These are phyloP conservation scores for Aspergillus piperis DNA, from an alignment of 2,329 filamentous ascomycete genomes.

Conservation along the genomic window DNA sequence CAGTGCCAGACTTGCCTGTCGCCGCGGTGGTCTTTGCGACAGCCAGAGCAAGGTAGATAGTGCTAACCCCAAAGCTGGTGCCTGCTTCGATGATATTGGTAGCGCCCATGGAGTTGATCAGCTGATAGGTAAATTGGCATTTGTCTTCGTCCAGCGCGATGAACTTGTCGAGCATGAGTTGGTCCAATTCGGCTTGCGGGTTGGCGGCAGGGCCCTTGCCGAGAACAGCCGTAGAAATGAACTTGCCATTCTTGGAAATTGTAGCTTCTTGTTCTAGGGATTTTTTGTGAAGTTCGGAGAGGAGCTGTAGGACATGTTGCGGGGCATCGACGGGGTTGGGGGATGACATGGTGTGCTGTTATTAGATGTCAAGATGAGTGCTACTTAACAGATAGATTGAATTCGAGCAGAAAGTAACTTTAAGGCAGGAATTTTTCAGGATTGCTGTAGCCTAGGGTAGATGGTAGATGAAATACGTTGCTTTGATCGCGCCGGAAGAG, in stretches of 20 bases:
- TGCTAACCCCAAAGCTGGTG: slow-evolving; percentile 63
- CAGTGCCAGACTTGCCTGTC: slow-evolving; percentile 42
- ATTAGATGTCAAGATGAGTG: neutral
- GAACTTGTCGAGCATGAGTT: slow-evolving; percentile 53
- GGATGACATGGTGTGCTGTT: slow-evolving; percentile 6
- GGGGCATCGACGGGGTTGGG: slow-evolving; percentile 20
- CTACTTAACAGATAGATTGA: too few relatives aligned
- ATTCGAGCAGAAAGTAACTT: too few relatives aligned
- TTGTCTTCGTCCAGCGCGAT: slow-evolving; percentile 63
- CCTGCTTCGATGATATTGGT: slow-evolving; percentile 60
- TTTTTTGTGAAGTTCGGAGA: slow-evolving; percentile 21
- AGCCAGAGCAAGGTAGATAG: slow-evolving; percentile 63
- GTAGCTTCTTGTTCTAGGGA: slow-evolving; percentile 27
- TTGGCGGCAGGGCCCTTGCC: neutral
- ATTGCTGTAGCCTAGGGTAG: neutral
- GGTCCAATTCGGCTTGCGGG: slow-evolving; percentile 22
- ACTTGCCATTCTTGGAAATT: slow-evolving; percentile 22
- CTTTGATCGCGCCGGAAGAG: too few relatives aligned
- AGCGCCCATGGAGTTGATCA: slow-evolving; percentile 53
- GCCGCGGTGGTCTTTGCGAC: slow-evolving; percentile 50
- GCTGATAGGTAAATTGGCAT: slow-evolving; percentile 58
- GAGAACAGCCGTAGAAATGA: slow-evolving; percentile 23
- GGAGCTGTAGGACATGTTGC: slow-evolving; percentile 23
- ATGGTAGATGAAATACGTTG: too few relatives aligned
- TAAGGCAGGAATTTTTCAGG: too few relatives aligned